Percentiles rank a stretch among this genome's conserved stretches.
These are phyloP conservation scores for Reticulascus tulasneorum DNA, from an alignment of 2,329 filamentous ascomycete genomes.

Conservation along the genomic window DNA sequence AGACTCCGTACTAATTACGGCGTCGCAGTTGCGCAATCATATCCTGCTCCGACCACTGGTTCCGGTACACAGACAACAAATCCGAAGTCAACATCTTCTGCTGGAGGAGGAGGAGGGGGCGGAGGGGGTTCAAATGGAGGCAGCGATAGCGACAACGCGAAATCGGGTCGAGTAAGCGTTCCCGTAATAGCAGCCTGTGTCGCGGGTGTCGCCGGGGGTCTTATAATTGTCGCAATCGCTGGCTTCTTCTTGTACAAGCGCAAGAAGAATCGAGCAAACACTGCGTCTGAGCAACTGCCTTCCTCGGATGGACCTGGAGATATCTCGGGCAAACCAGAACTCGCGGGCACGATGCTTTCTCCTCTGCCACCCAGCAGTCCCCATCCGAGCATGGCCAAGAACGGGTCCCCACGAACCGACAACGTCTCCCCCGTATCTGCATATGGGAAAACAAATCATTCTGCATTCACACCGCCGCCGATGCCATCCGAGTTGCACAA, in stretches of 20 bases:
- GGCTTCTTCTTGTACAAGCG: slow-evolving; percentile 33
- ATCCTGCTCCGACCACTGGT: slow-evolving; percentile 9
- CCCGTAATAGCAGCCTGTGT: slow-evolving; percentile 29
- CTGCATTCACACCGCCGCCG: slow-evolving; percentile 17
- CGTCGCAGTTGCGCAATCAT: slow-evolving; percentile 20
- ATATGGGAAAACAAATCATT: slow-evolving; percentile 17
- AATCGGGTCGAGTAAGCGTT: slow-evolving; percentile 18
- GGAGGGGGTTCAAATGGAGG: neutral
- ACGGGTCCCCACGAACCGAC: slow-evolving; percentile 15
- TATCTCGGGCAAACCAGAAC: slow-evolving; percentile 29
- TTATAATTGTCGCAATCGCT: slow-evolving; percentile 22
- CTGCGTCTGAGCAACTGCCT: slow-evolving; percentile 14
- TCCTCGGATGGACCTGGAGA: slow-evolving; percentile 6
- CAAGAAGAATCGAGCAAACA: slow-evolving; percentile 25
- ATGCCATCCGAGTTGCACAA: slow-evolving; percentile 23
- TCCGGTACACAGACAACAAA: slow-evolving; percentile 8
- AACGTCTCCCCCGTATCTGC: slow-evolving; percentile 22
- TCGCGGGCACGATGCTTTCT: slow-evolving; percentile 16
- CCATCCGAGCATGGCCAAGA: slow-evolving; percentile 21
- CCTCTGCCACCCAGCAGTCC: slow-evolving; percentile 23
- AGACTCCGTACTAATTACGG: slow-evolving; percentile 13
- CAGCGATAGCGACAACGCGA: slow-evolving; percentile 2
- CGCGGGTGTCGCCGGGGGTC: slow-evolving; percentile 3
- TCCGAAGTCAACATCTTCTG: neutral
- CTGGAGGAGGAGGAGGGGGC: slow-evolving; percentile 2